These are phyloP conservation scores for Chloranthus sessilifolius DNA, from an alignment of 164 flowering plant genomes.

Conservation along the genomic window DNA sequence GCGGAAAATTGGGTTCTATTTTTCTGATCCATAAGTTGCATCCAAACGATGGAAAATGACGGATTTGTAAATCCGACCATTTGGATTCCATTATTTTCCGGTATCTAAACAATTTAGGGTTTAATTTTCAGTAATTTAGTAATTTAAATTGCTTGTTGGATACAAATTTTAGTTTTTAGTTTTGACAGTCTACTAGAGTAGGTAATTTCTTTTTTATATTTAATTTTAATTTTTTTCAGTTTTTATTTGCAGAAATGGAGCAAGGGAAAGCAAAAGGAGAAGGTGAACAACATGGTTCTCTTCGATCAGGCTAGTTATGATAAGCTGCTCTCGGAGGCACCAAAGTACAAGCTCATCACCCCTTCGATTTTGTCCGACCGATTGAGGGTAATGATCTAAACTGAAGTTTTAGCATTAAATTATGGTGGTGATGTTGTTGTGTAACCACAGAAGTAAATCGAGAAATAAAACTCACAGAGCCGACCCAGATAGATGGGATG, in stretches of 20 bases:
- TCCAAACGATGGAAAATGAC: too few species aligned
- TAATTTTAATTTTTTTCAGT: background rate
- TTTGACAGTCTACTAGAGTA: background rate
- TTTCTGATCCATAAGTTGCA: too few species aligned
- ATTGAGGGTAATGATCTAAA: slow-evolving; percentile 52
- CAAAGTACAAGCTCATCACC: slow-evolving; percentile 47
- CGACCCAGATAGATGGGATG: too few species aligned
- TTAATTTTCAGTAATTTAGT: background rate
- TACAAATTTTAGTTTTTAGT: background rate
- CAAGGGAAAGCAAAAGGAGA: slow-evolving; percentile 34
- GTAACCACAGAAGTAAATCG: too few species aligned
- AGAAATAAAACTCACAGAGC: too few species aligned
- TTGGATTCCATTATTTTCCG: background rate
- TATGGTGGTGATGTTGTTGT: too few species aligned
- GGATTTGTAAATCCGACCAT: too few species aligned
- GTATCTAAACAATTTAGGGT: background rate
- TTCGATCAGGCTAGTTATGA: slow-evolving; percentile 49
- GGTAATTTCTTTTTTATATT: background rate
- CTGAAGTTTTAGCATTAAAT: too few species aligned
- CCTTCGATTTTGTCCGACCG: slow-evolving; percentile 46
- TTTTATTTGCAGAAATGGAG: slow-evolving; percentile 26
- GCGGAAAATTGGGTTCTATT: too few species aligned
- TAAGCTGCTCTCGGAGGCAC: slow-evolving; percentile 40
- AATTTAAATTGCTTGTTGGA: background rate
- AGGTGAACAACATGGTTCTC: slow-evolving; percentile 48